Evolutionary conservation across 2,329 filamentous ascomycete genomes (phyloP), one percentile per base, ranked within the genome.

Genomic region (Coniosporium tulheliwenetii): DNA sequence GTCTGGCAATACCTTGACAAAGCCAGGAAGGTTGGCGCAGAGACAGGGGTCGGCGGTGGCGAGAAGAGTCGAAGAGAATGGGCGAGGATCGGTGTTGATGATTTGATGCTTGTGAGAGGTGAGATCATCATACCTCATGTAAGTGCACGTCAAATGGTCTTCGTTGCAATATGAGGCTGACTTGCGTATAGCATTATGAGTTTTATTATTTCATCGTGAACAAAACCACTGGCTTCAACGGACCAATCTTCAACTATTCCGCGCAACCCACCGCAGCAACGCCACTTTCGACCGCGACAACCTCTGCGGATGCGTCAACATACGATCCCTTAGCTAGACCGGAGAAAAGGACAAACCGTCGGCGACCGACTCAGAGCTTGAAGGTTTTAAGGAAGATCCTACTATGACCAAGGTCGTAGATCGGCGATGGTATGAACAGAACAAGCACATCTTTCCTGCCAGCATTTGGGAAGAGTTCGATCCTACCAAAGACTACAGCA

Each of bases 131-230:
- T 98, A 50, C 89, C 91, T 43, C 91, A 94, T 69, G 87, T 93
- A 66, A 69, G 82, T 76, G 36, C 15, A 12, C 16, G 38, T 7
- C 7, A 26, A 26, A 7, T 13, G 32, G 10, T 29, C 30, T 26
- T 37, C 14, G 3, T 5, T 40, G 30, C 31, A 14, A 30, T 32
- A 13, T 10, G 15, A 43, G 19, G 43, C 46, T 45, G 38, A 44
- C 38, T 30, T 41, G 2, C 15, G 10, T 9, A 37, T 55, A 96
- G 85, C 91, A 98, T 61, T 95, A 93, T 56, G 89, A 96, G 48
- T 86, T 98, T 57, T 91, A 96, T 59, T 91, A 89, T 63, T 96
- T 98, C 63, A 78, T 95, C 56, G 81, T 93, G 59, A 95, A 96
- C 59, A 85, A 81, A 53, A 82, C 77, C 19, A 60, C 75, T 2